phyloP scores from a whole-genome alignment of 352 stramenopile species.

The Phytophthora capsici region DNA sequence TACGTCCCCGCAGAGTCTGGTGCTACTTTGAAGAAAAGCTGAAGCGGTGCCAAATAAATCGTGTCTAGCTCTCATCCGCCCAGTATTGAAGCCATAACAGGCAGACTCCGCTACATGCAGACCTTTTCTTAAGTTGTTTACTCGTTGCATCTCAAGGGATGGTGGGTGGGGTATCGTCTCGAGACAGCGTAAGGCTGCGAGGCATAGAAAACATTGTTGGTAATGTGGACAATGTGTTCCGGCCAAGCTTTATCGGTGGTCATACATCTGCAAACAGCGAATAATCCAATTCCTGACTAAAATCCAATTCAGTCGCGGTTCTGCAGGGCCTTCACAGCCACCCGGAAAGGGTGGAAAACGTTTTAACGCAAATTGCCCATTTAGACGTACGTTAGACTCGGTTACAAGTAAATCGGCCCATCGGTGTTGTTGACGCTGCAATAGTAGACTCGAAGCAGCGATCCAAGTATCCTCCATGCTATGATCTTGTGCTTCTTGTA shows the following conservation, averaged over 20 bases:
- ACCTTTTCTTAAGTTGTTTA: constrained; percentile 26
- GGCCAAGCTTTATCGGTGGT: constrained; percentile 16
- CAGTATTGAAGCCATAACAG: constrained; percentile 25
- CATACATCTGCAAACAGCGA: constrained; percentile 10
- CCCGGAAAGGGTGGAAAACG: constrained; percentile 13
- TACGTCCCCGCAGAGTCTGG: constrained; percentile 18
- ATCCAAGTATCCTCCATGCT: constrained; percentile 9
- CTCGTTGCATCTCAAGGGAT: background rate
- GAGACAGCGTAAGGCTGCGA: too few relatives aligned
- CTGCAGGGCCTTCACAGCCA: constrained; percentile 10
- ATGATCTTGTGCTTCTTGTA: constrained; percentile 7
- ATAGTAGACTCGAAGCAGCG: background rate
- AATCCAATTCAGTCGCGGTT: constrained; percentile 24
- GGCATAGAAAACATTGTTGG: too few relatives aligned
- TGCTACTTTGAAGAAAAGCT: constrained; percentile 35
- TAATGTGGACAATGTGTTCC: too few relatives aligned
- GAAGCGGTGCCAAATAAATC: constrained; percentile 28
- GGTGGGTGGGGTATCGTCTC: too few relatives aligned
- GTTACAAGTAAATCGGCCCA: constrained; percentile 4
- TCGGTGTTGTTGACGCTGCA: background rate
- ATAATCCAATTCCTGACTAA: constrained; percentile 28
- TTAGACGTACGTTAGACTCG: constrained; percentile 1
- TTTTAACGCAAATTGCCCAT: constrained; percentile 11
- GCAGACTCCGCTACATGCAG: constrained; percentile 4
- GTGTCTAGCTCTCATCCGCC: constrained; percentile 9